Percentiles rank a stretch among this genome's conserved stretches.
These are phyloP conservation scores for Tagetes patula DNA, from an alignment of 129 eudicot species.

Conservation along the genomic window DNA sequence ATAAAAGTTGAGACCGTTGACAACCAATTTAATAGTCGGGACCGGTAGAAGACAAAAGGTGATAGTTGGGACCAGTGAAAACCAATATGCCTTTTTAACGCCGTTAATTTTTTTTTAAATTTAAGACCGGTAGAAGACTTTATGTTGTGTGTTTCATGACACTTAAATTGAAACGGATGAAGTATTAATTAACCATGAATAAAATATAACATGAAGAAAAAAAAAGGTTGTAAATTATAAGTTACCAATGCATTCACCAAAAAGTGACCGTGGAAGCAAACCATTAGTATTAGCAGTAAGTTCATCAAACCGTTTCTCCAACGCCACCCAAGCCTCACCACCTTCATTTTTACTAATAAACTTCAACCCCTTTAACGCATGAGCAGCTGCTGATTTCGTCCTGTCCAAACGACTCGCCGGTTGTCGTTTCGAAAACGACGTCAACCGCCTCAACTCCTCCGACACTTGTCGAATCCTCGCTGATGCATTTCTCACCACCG, in stretches of 20 bases:
- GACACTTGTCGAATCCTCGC: conserved; percentile 55
- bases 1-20: too few relatives aligned
- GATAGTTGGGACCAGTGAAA: too few relatives aligned
- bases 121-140: too few relatives aligned
- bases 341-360: conserved; percentile 61
- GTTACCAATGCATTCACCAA: conserved; percentile 76
- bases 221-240: conserved; percentile 1
- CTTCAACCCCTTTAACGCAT: conserved; percentile 60
- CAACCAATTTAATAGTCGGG: too few relatives aligned
- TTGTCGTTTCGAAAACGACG: conserved; percentile 38
- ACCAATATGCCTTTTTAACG: too few relatives aligned
- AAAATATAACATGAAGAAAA: conserved; percentile 6
- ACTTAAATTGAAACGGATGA: too few relatives aligned
- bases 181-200: conserved; percentile 6
- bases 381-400: conserved; percentile 55
- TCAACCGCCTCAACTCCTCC: conserved; percentile 54
- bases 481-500: conserved; percentile 55
- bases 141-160: too few relatives aligned
- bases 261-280: conserved; percentile 55
- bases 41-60: too few relatives aligned
- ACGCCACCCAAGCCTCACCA: conserved; percentile 57
- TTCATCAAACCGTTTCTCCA: conserved; percentile 57
- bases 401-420: conserved; percentile 43
- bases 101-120: too few relatives aligned
- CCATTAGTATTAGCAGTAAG: conserved; percentile 46